phyloP scores from a whole-genome alignment of 768 basidiomycete genomes.

The Hortiboletus flavorubellus region DNA sequence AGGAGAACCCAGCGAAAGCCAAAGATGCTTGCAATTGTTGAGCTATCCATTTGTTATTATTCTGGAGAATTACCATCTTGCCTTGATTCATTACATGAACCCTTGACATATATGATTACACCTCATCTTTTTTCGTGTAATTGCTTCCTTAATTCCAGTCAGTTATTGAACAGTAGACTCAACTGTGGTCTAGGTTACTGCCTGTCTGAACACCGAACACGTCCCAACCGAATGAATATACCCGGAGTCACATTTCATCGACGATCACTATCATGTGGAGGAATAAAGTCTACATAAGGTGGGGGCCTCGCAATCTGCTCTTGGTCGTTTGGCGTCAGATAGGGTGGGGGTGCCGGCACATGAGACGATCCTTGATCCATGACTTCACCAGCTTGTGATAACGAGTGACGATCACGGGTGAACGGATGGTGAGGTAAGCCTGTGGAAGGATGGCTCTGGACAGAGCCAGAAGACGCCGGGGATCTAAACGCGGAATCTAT shows the following conservation, averaged over 20 bases:
- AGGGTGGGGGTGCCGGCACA: constrained; percentile 75
- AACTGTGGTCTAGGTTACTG: too few relatives aligned
- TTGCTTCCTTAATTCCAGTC: constrained; percentile 26
- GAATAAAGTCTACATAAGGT: constrained; percentile 55
- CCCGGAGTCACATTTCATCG: constrained; percentile 6
- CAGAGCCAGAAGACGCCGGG: constrained; percentile 20
- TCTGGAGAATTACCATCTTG: constrained; percentile 16
- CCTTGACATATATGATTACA: constrained; percentile 26
- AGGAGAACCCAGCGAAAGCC: constrained; percentile 60
- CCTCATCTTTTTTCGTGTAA: constrained; percentile 24
- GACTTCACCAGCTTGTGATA: constrained; percentile 31
- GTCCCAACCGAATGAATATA: background rate
- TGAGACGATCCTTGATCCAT: constrained; percentile 39
- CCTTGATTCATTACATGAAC: constrained; percentile 20
- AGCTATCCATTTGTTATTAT: constrained; percentile 26
- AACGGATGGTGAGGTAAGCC: constrained; percentile 34
- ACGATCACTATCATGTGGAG: constrained; percentile 7
- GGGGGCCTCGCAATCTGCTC: constrained; percentile 57
- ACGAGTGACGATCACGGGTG: constrained; percentile 28
- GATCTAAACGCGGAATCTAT: constrained; percentile 76
- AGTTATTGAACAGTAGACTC: constrained; percentile 12
- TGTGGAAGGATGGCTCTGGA: constrained; percentile 19
- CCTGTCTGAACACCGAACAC: background rate
- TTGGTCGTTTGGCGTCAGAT: constrained; percentile 52
- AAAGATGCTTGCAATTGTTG: constrained; percentile 84